phyloP scores from a whole-genome alignment of 1,284 basidiomycete species.

The Earliella scabrosa region DNA sequence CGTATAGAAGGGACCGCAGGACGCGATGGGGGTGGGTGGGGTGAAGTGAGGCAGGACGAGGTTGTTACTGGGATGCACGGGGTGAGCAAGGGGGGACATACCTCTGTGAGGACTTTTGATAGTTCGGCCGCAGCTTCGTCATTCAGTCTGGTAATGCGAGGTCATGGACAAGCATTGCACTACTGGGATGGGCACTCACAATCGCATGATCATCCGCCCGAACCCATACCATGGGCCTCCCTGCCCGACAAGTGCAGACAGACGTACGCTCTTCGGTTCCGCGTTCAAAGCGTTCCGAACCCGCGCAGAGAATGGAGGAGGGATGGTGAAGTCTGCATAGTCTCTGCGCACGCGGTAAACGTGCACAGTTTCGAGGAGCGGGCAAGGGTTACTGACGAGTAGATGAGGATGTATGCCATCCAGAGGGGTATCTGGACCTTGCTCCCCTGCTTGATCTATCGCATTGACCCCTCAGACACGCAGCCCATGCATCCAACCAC shows the following conservation, averaged over 20 bases:
- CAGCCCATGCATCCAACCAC: neutral
- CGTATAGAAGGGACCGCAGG: neutral
- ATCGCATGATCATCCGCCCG: constrained; percentile 79
- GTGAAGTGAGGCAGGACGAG: neutral
- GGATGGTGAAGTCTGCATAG: constrained; percentile 86
- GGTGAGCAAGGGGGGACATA: constrained; percentile 33
- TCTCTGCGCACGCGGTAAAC: constrained; percentile 52
- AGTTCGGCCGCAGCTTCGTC: constrained; percentile 73
- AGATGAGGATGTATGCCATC: constrained; percentile 83
- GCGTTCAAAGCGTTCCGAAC: constrained; percentile 87
- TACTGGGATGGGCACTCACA: constrained; percentile 54
- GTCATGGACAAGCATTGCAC: neutral
- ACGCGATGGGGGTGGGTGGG: constrained; percentile 1
- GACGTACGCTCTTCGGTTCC: constrained; percentile 78
- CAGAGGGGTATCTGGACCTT: constrained; percentile 86
- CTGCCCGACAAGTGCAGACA: constrained; percentile 82
- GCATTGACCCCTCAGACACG: neutral
- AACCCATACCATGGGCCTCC: constrained; percentile 91
- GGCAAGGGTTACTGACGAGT: constrained; percentile 66
- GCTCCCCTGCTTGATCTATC: constrained; percentile 70
- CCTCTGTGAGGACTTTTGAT: constrained; percentile 71
- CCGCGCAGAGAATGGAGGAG: constrained; percentile 72
- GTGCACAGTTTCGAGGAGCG: neutral
- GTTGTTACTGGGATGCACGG: too few relatives aligned
- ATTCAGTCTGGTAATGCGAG: constrained; percentile 33